A percentile compares a stretch with the other conserved stretches of the same genome.
Evolutionary conservation across 805 yeast genomes (phyloP).

Genomic region (Maudiozyma serrabonitensis): DNA sequence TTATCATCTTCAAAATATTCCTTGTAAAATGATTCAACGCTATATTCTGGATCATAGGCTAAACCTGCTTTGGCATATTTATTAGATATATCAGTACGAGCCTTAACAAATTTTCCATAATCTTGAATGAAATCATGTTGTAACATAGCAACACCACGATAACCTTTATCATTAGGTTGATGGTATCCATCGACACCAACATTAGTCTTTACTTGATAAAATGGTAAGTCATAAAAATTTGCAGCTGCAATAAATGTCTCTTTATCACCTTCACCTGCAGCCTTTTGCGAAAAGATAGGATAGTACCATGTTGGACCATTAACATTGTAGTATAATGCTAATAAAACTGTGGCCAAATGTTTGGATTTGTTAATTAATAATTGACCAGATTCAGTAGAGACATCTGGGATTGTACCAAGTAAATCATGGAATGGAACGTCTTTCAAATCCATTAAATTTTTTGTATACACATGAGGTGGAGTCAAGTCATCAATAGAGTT

Average conservation of each 20-base stretch:
- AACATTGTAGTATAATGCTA: conserved; percentile 57
- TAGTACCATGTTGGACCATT: conserved; percentile 61
- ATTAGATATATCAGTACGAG: conserved; percentile 4
- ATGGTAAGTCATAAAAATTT: conserved; percentile 36
- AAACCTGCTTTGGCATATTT: conserved; percentile 1
- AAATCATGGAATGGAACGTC: conserved; percentile 46
- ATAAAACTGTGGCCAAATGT: conserved; percentile 48
- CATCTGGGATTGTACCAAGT: conserved; percentile 58
- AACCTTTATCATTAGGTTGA: conserved; percentile 22
- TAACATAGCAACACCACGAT: conserved; percentile 68
- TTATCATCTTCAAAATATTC: conserved; percentile 4
- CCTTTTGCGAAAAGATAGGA: conserved; percentile 62
- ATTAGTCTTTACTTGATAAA: conserved; percentile 37
- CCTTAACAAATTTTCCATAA: conserved; percentile 22
- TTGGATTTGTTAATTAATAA: conserved; percentile 49
- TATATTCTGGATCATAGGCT: conserved; percentile 1
- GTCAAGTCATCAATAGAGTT: conserved; percentile 28
- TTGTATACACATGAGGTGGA: conserved; percentile 22
- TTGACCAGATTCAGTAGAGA: conserved; percentile 67
- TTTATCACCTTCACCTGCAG: conserved; percentile 74
- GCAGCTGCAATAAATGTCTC: conserved; percentile 67
- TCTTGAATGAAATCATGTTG: conserved; percentile 66
- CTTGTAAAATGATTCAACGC: conserved; percentile 5
- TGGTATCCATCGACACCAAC: conserved; percentile 31
- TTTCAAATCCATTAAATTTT: conserved; percentile 12